Percentiles rank a stretch among this genome's conserved stretches.
Conservation (phyloP, 2,329 filamentous ascomycete genomes). For the Cytospora piceae region DNA sequence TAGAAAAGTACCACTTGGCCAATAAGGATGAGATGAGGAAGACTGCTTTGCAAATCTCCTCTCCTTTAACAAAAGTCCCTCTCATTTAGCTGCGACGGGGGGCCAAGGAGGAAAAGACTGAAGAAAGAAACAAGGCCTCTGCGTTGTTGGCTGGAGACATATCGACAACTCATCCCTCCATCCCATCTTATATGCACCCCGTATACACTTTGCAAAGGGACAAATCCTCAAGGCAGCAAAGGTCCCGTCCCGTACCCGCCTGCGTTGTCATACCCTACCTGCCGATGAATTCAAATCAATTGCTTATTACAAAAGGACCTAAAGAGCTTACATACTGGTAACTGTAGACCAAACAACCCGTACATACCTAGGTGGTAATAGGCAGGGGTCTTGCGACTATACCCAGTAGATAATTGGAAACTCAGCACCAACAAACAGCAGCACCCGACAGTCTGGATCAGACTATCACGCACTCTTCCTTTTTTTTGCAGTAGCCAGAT, state of each 20-base stretch:
- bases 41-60: not conserved
- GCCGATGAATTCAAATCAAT: no score
- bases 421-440: not conserved
- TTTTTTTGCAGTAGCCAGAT: not conserved
- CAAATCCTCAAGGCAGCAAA: not conserved
- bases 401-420: not conserved
- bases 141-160: not conserved
- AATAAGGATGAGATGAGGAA: not conserved
- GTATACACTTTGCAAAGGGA: not conserved
- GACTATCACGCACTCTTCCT: not conserved
- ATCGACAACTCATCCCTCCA: not conserved
- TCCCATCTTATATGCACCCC: not conserved
- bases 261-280: no score
- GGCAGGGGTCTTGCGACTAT: not conserved
- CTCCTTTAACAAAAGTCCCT: not conserved
- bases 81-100: not conserved
- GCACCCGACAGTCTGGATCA: slow-evolving; percentile 20
- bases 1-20: not conserved
- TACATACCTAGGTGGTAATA: no score
- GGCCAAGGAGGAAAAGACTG: not conserved
- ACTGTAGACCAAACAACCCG: no score
- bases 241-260: no score
- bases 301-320: no score
- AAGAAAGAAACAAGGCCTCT: not conserved
- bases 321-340: no score